phyloP scores from a whole-genome alignment of 179 eudicot genomes.

The Nepenthes alata region DNA sequence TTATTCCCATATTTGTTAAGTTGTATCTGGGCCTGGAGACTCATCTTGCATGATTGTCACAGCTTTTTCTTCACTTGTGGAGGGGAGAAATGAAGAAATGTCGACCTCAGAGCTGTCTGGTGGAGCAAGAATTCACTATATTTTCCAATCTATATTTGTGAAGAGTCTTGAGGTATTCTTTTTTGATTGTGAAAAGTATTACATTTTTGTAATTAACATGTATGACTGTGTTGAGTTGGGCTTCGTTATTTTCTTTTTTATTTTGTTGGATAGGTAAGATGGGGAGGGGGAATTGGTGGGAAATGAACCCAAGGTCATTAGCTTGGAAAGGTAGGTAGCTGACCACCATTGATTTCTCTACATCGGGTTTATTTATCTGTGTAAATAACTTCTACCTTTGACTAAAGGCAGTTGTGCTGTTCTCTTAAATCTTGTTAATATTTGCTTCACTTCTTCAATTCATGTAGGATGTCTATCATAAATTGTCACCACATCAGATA shows the following conservation, averaged over 20 bases:
- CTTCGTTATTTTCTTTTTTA: not conserved
- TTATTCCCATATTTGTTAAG: not conserved
- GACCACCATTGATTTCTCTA: too few species aligned
- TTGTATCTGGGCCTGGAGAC: not conserved
- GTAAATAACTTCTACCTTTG: too few species aligned
- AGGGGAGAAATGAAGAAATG: slow-evolving; percentile 44
- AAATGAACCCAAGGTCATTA: too few species aligned
- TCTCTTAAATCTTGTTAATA: too few species aligned
- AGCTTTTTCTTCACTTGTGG: slow-evolving; percentile 41
- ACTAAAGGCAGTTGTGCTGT: too few species aligned
- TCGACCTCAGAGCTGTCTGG: slow-evolving; percentile 51
- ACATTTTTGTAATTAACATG: not conserved
- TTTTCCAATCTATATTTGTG: slow-evolving; percentile 55
- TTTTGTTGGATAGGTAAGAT: too few species aligned
- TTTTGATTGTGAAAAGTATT: not conserved
- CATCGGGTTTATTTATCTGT: too few species aligned
- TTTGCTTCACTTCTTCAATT: too few species aligned
- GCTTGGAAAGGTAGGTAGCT: too few species aligned
- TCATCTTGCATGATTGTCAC: slow-evolving; percentile 5
- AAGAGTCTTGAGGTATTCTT: slow-evolving; percentile 42
- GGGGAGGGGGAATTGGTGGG: too few species aligned
- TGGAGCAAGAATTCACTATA: slow-evolving; percentile 53
- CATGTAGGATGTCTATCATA: too few species aligned
- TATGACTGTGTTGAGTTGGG: not conserved
- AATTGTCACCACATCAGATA: too few species aligned